Percentiles rank a stretch among this genome's conserved stretches.
phyloP scores from a whole-genome alignment of 192 early-diverging fungal species.

The Coemansia sp. region DNA sequence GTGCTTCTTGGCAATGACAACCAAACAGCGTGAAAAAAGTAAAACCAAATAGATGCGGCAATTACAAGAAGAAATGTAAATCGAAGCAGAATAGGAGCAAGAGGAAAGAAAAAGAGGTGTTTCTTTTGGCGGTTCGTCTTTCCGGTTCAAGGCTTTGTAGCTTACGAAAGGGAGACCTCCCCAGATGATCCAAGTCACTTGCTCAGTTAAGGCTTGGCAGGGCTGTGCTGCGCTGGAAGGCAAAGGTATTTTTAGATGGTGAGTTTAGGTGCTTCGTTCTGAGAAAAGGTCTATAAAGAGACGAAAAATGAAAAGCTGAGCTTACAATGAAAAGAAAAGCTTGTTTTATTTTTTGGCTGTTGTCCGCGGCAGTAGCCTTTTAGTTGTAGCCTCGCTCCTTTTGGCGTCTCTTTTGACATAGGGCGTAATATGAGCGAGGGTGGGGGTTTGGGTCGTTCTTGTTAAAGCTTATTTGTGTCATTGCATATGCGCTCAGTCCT shows the following conservation, averaged over 20 bases:
- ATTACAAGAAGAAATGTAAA: not conserved
- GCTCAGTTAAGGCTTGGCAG: not conserved
- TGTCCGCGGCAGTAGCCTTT: not conserved
- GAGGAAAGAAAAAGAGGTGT: not conserved
- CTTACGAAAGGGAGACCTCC: not conserved
- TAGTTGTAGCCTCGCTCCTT: not conserved
- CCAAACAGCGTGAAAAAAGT: not conserved
- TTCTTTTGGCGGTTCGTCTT: not conserved
- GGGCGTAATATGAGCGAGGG: not conserved
- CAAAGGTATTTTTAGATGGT: not conserved
- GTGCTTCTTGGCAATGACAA: not conserved
- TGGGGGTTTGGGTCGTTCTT: not conserved
- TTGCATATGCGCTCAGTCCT: not conserved
- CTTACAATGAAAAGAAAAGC: not conserved
- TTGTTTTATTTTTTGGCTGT: not conserved
- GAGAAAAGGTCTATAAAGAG: not conserved
- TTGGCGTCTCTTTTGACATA: not conserved
- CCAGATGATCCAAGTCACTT: slow-evolving; percentile 1
- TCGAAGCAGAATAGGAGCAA: slow-evolving; percentile 1
- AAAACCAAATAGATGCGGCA: slow-evolving; percentile 3
- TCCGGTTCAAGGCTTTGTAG: not conserved
- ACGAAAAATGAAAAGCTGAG: not conserved
- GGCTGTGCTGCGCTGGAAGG: not conserved
- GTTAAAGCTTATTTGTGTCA: not conserved
- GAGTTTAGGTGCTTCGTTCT: not conserved